Evolutionary conservation across 1,284 basidiomycete genomes (phyloP).

Genomic region (Trametes pubescens): DNA sequence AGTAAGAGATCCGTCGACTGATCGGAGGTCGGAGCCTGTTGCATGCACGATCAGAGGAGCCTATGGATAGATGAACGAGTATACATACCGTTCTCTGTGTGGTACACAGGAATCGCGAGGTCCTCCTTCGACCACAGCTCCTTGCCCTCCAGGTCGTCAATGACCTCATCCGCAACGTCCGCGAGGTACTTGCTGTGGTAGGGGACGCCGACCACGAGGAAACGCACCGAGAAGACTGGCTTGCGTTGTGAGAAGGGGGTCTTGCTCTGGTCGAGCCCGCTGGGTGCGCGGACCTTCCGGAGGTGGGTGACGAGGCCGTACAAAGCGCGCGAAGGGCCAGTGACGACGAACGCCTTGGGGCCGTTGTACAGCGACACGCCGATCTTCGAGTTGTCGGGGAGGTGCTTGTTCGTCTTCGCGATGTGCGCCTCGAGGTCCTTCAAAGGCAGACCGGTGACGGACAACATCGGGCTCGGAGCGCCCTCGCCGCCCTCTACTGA

Average conservation of each 20-base stretch:
- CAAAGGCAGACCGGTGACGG: slow-evolving; percentile 84
- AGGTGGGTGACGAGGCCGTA: slow-evolving; percentile 93
- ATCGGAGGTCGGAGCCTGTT: slow-evolving; percentile 84
- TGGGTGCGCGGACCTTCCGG: slow-evolving; percentile 88
- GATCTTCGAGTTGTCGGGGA: slow-evolving; percentile 82
- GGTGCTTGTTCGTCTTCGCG: slow-evolving; percentile 87
- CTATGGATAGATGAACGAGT: slow-evolving; percentile 15
- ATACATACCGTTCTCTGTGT: slow-evolving; percentile 88
- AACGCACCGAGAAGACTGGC: slow-evolving; percentile 92
- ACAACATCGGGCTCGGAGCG: slow-evolving; percentile 92
- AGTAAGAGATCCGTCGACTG: slow-evolving; percentile 71
- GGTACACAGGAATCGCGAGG: slow-evolving; percentile 86
- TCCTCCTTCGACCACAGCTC: slow-evolving; percentile 85
- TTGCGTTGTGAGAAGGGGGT: slow-evolving; percentile 94
- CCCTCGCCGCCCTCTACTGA: slow-evolving; percentile 94
- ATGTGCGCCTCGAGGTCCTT: slow-evolving; percentile 87
- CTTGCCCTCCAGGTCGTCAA: slow-evolving; percentile 80
- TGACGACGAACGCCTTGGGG: slow-evolving; percentile 91
- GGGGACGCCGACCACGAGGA: slow-evolving; percentile 94
- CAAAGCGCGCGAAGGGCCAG: slow-evolving; percentile 91
- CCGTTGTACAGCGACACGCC: slow-evolving; percentile 93
- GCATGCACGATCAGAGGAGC: slow-evolving; percentile 25
- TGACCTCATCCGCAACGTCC: slow-evolving; percentile 81
- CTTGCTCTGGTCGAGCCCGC: slow-evolving; percentile 93
- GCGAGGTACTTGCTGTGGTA: slow-evolving; percentile 92